A percentile compares a stretch with the other conserved stretches of the same genome.
Conservation (phyloP, 768 basidiomycete species). For the Suillus clintonianus region DNA sequence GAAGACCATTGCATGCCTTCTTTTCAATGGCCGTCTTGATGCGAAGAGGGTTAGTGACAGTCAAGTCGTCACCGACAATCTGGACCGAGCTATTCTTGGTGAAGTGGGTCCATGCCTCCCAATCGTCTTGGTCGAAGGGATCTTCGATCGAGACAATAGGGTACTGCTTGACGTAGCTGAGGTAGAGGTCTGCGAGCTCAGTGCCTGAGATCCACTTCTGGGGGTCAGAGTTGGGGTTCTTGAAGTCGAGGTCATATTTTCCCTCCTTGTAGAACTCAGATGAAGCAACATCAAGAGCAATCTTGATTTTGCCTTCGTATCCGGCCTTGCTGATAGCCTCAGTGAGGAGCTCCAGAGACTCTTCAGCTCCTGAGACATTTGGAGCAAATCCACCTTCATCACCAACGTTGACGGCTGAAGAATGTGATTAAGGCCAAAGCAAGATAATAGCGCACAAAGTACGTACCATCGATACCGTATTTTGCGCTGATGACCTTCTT, state of each 20-base stretch:
- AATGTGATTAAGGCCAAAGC: conserved; percentile 9
- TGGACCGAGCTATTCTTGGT: conserved; percentile 79
- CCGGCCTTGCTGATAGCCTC: conserved; percentile 99
- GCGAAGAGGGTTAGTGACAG: conserved; percentile 94
- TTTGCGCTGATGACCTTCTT: conserved; percentile 99
- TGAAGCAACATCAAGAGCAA: conserved; percentile 96
- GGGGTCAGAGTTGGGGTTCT: conserved; percentile 99
- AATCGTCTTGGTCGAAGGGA: conserved; percentile 99
- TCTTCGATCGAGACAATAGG: conserved; percentile 96
- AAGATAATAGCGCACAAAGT: not conserved
- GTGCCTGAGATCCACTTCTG: conserved; percentile 93
- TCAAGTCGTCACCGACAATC: conserved; percentile 95
- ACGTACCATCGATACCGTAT: conserved; percentile 96
- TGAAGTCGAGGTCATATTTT: conserved; percentile 98
- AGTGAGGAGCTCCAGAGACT: conserved; percentile 91
- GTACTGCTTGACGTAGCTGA: conserved; percentile 86
- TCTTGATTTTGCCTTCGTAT: conserved; percentile 98
- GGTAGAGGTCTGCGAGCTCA: conserved; percentile 92
- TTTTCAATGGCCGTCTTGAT: conserved; percentile 99
- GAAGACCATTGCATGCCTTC: conserved; percentile 98
- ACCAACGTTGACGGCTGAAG: conserved; percentile 93
- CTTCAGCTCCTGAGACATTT: conserved; percentile 95
- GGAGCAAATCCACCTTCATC: conserved; percentile 99
- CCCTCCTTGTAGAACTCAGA: conserved; percentile 99
- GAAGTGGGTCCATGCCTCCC: conserved; percentile 97